Percentiles rank a stretch among this genome's conserved stretches.
Conservation (phyloP, 2,329 filamentous ascomycete species). For the Cladophialophora psammophila region DNA sequence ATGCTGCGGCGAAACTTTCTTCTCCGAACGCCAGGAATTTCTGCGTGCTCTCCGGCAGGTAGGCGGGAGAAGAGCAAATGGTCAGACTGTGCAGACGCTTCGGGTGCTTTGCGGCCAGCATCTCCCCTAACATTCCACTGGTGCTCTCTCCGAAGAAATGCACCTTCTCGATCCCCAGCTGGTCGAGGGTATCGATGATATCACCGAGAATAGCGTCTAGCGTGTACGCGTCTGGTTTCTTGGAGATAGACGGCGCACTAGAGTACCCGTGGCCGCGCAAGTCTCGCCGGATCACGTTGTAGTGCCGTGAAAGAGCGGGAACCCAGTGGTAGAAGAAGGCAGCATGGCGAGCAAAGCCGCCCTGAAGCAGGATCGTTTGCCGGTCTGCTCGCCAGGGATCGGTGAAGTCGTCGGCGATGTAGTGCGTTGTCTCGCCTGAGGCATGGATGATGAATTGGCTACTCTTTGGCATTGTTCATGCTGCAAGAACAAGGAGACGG, state of each 20-base stretch:
- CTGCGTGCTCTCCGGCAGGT: conserved; percentile 16
- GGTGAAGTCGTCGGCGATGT: conserved; percentile 23
- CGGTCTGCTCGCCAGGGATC: conserved; percentile 24
- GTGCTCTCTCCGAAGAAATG: conserved; percentile 32
- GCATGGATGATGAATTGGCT: conserved; percentile 27
- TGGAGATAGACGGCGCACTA: conserved; percentile 20
- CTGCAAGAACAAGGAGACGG: not conserved
- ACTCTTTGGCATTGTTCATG: not conserved
- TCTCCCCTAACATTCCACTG: conserved; percentile 30
- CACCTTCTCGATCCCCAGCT: conserved; percentile 26
- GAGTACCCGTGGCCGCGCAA: conserved; percentile 28
- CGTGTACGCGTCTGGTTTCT: conserved; percentile 17
- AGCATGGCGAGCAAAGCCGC: conserved; percentile 27
- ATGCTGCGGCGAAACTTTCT: conserved; percentile 19
- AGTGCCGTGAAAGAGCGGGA: conserved; percentile 20
- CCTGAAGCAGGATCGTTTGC: conserved; percentile 27
- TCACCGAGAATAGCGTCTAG: conserved; percentile 25
- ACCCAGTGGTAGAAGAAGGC: conserved; percentile 32
- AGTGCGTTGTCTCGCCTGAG: conserved; percentile 25
- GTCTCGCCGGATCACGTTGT: conserved; percentile 30
- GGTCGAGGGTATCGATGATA: conserved; percentile 29
- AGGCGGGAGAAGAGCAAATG: conserved; percentile 26
- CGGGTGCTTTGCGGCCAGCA: conserved; percentile 24
- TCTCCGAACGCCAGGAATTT: conserved; percentile 25
- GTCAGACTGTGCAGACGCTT: conserved; percentile 22